These are phyloP conservation scores for Tuctoria greenei DNA, from an alignment of 176 grass and related monocot species.

Conservation along the genomic window DNA sequence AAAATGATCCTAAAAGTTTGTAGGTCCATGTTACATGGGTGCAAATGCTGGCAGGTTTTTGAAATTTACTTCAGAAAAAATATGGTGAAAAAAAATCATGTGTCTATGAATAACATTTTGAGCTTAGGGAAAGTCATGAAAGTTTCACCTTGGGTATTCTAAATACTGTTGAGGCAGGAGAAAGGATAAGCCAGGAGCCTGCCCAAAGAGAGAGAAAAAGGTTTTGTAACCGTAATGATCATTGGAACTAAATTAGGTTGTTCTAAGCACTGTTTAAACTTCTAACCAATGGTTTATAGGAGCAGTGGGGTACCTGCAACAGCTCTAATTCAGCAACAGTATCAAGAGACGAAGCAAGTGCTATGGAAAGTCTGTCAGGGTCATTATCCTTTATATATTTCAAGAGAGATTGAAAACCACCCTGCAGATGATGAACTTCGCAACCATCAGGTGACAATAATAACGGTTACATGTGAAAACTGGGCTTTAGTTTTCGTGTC, in stretches of 20 bases:
- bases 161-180: slow-evolving; percentile 80
- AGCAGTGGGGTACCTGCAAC: slow-evolving; percentile 57
- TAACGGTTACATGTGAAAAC: not conserved
- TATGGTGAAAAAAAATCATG: not conserved
- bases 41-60: too few relatives aligned
- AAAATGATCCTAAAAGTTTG: too few relatives aligned
- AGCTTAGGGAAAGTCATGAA: slow-evolving; percentile 1
- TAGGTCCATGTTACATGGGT: too few relatives aligned
- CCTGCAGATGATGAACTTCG: slow-evolving; percentile 51
- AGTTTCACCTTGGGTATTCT: slow-evolving; percentile 81
- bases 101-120: not conserved
- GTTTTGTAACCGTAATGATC: not conserved
- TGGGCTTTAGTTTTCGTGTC: not conserved
- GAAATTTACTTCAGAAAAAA: too few relatives aligned
- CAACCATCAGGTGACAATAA: slow-evolving; percentile 20
- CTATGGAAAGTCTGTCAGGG: slow-evolving; percentile 78
- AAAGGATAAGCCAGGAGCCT: slow-evolving; percentile 91
- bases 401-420: slow-evolving; percentile 73
- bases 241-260: slow-evolving; percentile 12
- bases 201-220: slow-evolving; percentile 19
- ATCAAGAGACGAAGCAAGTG: slow-evolving; percentile 85
- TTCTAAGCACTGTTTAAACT: slow-evolving; percentile 16
- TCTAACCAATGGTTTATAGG: not conserved
- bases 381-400: slow-evolving; percentile 73
- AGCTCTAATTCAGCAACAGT: slow-evolving; percentile 79